These are phyloP conservation scores for Areca catechu DNA, from an alignment of 176 grass and related monocot species.

Conservation along the genomic window DNA sequence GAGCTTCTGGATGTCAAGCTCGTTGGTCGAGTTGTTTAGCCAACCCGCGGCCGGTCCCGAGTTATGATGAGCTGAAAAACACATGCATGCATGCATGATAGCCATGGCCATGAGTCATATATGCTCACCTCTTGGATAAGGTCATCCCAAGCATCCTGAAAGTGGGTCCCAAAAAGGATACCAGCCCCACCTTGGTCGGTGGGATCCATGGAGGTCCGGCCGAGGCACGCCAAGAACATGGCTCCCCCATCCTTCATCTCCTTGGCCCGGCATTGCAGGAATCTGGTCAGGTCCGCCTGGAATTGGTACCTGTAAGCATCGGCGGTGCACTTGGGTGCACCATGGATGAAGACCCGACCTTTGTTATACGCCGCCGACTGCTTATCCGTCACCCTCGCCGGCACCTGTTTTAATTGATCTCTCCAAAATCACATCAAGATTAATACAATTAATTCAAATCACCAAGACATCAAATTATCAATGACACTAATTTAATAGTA, in stretches of 20 bases:
- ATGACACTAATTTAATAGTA: no score
- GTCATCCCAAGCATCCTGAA: conserved; percentile 9
- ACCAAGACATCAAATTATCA: no score
- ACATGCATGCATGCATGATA: no score
- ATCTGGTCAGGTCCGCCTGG: background rate
- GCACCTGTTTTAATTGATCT: background rate
- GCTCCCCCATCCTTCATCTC: conserved; percentile 3
- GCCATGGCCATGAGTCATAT: no score
- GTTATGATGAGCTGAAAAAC: no score
- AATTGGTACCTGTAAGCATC: conserved; percentile 1
- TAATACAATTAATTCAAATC: no score
- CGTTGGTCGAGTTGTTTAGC: no score
- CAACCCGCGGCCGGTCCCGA: no score
- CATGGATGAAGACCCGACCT: conserved; percentile 10
- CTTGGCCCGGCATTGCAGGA: background rate
- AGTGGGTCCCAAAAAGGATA: background rate
- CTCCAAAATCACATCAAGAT: no score
- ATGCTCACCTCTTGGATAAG: background rate
- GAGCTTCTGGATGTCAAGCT: no score
- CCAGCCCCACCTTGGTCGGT: conserved; percentile 1
- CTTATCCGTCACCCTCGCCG: background rate
- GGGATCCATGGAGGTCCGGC: conserved; percentile 1
- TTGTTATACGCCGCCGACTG: background rate
- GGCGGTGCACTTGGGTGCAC: background rate
- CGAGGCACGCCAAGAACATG: conserved; percentile 3